Percentiles rank a stretch among this genome's conserved stretches.
phyloP scores from a whole-genome alignment of 2,329 filamentous ascomycete genomes.

The Nemania sp. region DNA sequence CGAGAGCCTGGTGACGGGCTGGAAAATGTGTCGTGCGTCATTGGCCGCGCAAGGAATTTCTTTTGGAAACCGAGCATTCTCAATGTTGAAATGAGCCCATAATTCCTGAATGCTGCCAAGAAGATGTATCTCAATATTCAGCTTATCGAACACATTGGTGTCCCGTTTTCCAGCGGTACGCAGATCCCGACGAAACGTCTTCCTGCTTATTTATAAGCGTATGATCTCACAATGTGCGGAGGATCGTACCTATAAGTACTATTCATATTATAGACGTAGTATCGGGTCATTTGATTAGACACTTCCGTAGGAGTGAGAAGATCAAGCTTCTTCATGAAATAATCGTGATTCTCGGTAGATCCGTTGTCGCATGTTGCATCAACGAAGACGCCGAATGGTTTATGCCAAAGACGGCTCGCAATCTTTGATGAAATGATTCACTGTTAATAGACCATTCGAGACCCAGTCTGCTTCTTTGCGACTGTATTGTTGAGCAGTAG shows the following conservation, averaged over 20 bases:
- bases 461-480: not conserved
- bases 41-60: conserved; percentile 72
- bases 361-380: conserved; percentile 73
- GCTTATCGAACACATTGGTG: conserved; percentile 63
- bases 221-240: not conserved
- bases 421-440: conserved; percentile 50
- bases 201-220: conserved; percentile 44
- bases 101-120: conserved; percentile 69
- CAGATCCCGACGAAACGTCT: conserved; percentile 68
- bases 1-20: conserved; percentile 67
- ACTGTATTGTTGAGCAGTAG: not conserved
- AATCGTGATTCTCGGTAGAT: conserved; percentile 68
- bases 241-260: conserved; percentile 62
- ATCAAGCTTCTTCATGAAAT: conserved; percentile 67
- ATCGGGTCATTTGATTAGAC: conserved; percentile 60
- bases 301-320: conserved; percentile 66
- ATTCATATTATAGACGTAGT: conserved; percentile 77
- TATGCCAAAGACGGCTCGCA: conserved; percentile 71
- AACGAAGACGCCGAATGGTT: conserved; percentile 68
- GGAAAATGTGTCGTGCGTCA: conserved; percentile 68
- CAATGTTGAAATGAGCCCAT: conserved; percentile 68
- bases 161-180: conserved; percentile 66
- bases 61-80: conserved; percentile 68
- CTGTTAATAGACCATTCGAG: conserved; percentile 24
- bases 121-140: conserved; percentile 68